Percentiles rank a stretch among this genome's conserved stretches.
phyloP scores from a whole-genome alignment of 192 early-diverging fungal species.

The Coemansia sp. region DNA sequence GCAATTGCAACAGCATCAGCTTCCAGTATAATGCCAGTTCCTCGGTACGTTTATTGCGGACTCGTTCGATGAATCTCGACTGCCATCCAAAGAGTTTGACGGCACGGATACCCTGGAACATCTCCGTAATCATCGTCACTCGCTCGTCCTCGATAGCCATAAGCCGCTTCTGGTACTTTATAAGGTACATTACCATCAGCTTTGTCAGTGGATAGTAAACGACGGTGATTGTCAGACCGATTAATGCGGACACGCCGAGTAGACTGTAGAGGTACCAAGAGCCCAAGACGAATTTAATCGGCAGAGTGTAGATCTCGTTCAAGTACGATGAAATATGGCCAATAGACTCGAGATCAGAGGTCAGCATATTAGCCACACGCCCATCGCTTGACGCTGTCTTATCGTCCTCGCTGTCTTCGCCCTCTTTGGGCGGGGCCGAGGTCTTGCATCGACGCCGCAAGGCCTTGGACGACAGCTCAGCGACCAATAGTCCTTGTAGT shows the following conservation, averaged over 20 bases:
- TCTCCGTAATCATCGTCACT: slow-evolving; percentile 80
- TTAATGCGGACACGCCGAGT: slow-evolving; percentile 81
- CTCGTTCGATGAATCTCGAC: slow-evolving; percentile 67
- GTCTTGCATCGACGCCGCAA: slow-evolving; percentile 62
- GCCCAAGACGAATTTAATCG: slow-evolving; percentile 69
- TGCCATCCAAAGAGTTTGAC: slow-evolving; percentile 95
- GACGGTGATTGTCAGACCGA: slow-evolving; percentile 71
- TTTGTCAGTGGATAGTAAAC: slow-evolving; percentile 64
- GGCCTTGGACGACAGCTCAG: slow-evolving; percentile 71
- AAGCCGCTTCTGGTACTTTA: slow-evolving; percentile 59
- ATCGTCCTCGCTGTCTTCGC: slow-evolving; percentile 43
- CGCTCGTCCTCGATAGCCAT: slow-evolving; percentile 74
- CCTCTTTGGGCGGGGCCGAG: slow-evolving; percentile 19
- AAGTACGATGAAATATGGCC: slow-evolving; percentile 62
- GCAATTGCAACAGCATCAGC: slow-evolving; percentile 61
- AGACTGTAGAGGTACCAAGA: slow-evolving; percentile 72
- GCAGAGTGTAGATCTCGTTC: slow-evolving; percentile 66
- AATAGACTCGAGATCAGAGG: slow-evolving; percentile 70
- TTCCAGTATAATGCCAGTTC: slow-evolving; percentile 62
- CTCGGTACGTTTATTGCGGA: slow-evolving; percentile 65
- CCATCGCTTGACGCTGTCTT: slow-evolving; percentile 57
- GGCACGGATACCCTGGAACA: slow-evolving; percentile 88
- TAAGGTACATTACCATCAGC: slow-evolving; percentile 58
- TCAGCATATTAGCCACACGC: slow-evolving; percentile 72
- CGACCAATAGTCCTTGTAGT: slow-evolving; percentile 62